Percentiles rank a stretch among this genome's conserved stretches.
These are phyloP conservation scores for Sequoiadendron giganteum DNA, from an alignment of 75 land plant species.

Conservation along the genomic window DNA sequence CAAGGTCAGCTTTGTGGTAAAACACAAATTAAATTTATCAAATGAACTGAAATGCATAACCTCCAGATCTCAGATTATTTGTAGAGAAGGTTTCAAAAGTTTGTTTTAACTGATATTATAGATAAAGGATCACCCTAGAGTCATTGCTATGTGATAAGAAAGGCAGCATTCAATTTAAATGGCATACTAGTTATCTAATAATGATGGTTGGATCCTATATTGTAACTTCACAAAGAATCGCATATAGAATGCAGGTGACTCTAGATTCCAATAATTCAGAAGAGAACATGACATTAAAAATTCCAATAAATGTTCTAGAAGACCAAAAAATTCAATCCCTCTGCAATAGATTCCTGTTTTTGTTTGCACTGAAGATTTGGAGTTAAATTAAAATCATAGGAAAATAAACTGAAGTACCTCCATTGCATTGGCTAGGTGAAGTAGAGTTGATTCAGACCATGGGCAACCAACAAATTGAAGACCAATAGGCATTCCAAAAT, in stretches of 20 bases:
- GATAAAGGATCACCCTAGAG: no score
- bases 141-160: no score
- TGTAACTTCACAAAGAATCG: background rate
- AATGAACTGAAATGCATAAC: no score
- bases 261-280: background rate
- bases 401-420: conserved; percentile 46
- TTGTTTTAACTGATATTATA: no score
- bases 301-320: background rate
- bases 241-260: background rate
- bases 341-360: background rate
- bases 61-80: no score
- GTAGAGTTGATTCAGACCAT: conserved; percentile 88
- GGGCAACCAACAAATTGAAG: conserved; percentile 86
- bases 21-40: no score
- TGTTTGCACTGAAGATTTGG: background rate
- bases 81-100: no score
- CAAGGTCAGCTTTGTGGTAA: no score
- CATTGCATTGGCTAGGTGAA: conserved; percentile 67
- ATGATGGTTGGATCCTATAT: background rate
- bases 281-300: background rate
- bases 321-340: no score
- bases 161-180: no score
- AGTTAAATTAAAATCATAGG: background rate
- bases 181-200: no score
- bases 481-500: conserved; percentile 84